Evolutionary conservation across 805 yeast species (phyloP).

Genomic region (Saccharomyces mikatae): DNA sequence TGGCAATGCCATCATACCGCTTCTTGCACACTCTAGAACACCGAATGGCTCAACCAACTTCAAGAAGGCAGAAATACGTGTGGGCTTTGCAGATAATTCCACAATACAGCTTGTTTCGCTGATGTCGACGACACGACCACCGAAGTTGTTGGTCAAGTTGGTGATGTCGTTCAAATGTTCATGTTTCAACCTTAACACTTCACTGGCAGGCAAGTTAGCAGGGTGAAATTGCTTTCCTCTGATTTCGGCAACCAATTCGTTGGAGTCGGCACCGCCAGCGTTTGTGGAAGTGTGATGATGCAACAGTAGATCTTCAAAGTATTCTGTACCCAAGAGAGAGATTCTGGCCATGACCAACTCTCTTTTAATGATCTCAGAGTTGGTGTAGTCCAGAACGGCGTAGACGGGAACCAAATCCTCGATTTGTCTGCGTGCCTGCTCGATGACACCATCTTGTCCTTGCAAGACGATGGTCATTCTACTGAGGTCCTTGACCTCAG

Average conservation of each 20-base stretch:
- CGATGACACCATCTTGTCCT: slow-evolving; percentile 93
- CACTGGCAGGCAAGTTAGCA: slow-evolving; percentile 78
- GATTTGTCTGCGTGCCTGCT: slow-evolving; percentile 95
- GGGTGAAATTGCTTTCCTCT: slow-evolving; percentile 63
- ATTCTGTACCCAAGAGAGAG: slow-evolving; percentile 94
- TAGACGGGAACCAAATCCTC: slow-evolving; percentile 97
- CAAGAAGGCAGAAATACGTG: slow-evolving; percentile 77
- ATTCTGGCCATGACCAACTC: slow-evolving; percentile 88
- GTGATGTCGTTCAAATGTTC: slow-evolving; percentile 79
- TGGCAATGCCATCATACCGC: slow-evolving; percentile 98
- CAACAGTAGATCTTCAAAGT: slow-evolving; percentile 86
- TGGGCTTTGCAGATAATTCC: slow-evolving; percentile 90
- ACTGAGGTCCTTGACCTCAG: slow-evolving; percentile 90
- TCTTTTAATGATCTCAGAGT: slow-evolving; percentile 82
- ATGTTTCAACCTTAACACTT: slow-evolving; percentile 90
- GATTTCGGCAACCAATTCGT: slow-evolving; percentile 22
- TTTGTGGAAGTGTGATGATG: slow-evolving; percentile 50
- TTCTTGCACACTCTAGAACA: slow-evolving; percentile 88
- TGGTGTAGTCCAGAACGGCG: slow-evolving; percentile 91
- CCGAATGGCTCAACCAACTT: slow-evolving; percentile 93
- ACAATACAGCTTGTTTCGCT: slow-evolving; percentile 90
- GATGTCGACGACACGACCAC: slow-evolving; percentile 88
- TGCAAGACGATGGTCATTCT: slow-evolving; percentile 93
- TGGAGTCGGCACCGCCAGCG: slow-evolving; percentile 28
- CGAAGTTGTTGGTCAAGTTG: slow-evolving; percentile 74